Conservation (phyloP, 176 grass and related monocot species). For the Musa beccarii region DNA sequence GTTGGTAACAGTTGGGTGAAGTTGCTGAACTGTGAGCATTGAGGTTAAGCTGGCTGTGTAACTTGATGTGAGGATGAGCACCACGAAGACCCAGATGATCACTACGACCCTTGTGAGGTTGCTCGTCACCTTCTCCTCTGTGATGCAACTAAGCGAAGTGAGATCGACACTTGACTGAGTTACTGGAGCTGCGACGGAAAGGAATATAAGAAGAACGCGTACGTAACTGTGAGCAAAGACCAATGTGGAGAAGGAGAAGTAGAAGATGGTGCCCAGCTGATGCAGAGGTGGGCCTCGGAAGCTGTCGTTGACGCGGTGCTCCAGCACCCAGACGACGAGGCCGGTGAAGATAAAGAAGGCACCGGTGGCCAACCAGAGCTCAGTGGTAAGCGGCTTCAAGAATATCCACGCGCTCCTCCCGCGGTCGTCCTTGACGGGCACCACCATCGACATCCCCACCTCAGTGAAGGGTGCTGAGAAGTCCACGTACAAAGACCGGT, state of each 20-base stretch:
- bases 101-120: constrained; percentile 17
- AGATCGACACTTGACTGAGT: not conserved
- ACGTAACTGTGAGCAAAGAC: constrained; percentile 45
- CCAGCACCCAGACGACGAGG: constrained; percentile 49
- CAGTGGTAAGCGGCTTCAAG: constrained; percentile 32
- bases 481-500: constrained; percentile 41
- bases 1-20: constrained; percentile 9
- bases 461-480: constrained; percentile 58
- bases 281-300: constrained; percentile 36
- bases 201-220: not conserved
- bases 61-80: constrained; percentile 21
- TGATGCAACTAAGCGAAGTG: not conserved
- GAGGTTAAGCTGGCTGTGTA: constrained; percentile 32
- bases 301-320: constrained; percentile 53
- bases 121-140: constrained; percentile 16
- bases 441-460: constrained; percentile 53
- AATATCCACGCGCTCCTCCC: constrained; percentile 50
- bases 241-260: constrained; percentile 59
- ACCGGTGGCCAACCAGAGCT: not conserved
- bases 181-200: not conserved
- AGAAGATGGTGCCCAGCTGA: constrained; percentile 54
- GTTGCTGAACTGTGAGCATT: constrained; percentile 20
- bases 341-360: constrained; percentile 40
- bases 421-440: constrained; percentile 26
- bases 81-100: constrained; percentile 26